phyloP scores from a whole-genome alignment of 1,284 basidiomycete genomes.

The Fomitiporia mediterranea region DNA sequence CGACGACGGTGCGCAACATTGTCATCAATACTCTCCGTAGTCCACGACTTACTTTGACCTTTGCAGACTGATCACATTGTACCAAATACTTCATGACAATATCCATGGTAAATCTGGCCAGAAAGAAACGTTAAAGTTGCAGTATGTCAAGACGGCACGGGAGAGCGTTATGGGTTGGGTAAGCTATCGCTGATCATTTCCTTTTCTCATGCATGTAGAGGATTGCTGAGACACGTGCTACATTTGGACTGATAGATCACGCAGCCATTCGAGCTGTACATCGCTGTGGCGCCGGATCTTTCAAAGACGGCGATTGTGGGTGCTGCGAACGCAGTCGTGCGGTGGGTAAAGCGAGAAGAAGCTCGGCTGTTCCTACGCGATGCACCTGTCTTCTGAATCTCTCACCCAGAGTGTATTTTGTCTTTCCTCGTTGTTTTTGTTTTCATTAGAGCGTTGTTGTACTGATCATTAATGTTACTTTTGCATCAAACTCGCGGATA shows the following conservation, averaged over 20 bases:
- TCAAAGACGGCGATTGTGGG: slow-evolving; percentile 83
- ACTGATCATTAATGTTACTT: neutral
- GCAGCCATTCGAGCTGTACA: slow-evolving; percentile 87
- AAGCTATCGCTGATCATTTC: slow-evolving; percentile 25
- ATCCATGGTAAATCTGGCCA: slow-evolving; percentile 85
- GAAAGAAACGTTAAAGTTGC: slow-evolving; percentile 69
- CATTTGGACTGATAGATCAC: too few species aligned
- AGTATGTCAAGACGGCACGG: slow-evolving; percentile 77
- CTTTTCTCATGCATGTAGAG: neutral
- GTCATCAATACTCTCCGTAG: slow-evolving; percentile 11
- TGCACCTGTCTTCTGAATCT: slow-evolving; percentile 75
- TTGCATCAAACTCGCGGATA: too few species aligned
- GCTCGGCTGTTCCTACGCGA: slow-evolving; percentile 76
- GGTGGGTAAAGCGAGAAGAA: slow-evolving; percentile 91
- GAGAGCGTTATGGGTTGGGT: slow-evolving; percentile 93
- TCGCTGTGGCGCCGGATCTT: slow-evolving; percentile 76
- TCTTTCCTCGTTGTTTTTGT: neutral
- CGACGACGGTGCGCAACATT: slow-evolving; percentile 59
- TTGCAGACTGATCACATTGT: slow-evolving; percentile 71
- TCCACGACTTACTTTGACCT: neutral
- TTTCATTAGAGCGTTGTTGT: neutral
- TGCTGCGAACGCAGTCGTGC: slow-evolving; percentile 82
- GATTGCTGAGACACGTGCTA: neutral
- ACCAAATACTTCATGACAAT: slow-evolving; percentile 79
- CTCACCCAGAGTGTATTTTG: neutral